Base-by-base conservation (phyloP, 257 asterid genomes). In the Solanum tarijense region DNA sequence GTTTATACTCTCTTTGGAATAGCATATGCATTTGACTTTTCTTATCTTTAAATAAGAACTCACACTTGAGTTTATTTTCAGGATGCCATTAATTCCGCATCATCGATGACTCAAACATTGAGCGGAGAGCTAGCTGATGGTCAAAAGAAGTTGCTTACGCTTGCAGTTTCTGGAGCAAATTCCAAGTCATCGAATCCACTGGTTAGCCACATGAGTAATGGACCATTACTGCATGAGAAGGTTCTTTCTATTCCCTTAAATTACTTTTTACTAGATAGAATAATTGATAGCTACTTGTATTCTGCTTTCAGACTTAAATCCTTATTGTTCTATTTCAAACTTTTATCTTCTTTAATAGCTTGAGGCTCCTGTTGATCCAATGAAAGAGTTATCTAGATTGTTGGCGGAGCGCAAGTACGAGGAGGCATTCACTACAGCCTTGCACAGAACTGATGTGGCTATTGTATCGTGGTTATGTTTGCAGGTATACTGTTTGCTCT, bases 391-490 rank as follows among this genome's bases (percentile, higher is more conserved):
- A 38, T 91, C 98, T n/a, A 94, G 98, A 91, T 72, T 96, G 90
- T 78, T 93, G 86, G 89, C 94, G 20, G 99, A 97, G 90, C 96
- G 92, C 46, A 97, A 95, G 90, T 96, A 92, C 38, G 99, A 94
- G 88, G 99, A 95, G 90, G 99, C 99, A 69, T 97, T 96, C 91
- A 96, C 95, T 65, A 62, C 91, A 86, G 99, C 98, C 78, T 88
- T 97, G 90, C 99, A 96, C 84, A 94, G 96, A 91, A 95, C 96
- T 84, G 99, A 96, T 87, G 97, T 96, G 78, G 89, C 88, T 69
- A 94, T 95, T 14, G 98, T 96, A 35, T 94, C 98, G 12, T 94
- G 99, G 99, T 76, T 96, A 83, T 96, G 99, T 93, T 85, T 98
- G 92, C 99, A 95, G 99, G 99, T 96, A 93, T 79, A 78, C 84